Evolutionary conservation across 148 eudicot genomes (phyloP), one percentile per base, ranked within the genome.

Genomic region (Cornus suecica): DNA sequence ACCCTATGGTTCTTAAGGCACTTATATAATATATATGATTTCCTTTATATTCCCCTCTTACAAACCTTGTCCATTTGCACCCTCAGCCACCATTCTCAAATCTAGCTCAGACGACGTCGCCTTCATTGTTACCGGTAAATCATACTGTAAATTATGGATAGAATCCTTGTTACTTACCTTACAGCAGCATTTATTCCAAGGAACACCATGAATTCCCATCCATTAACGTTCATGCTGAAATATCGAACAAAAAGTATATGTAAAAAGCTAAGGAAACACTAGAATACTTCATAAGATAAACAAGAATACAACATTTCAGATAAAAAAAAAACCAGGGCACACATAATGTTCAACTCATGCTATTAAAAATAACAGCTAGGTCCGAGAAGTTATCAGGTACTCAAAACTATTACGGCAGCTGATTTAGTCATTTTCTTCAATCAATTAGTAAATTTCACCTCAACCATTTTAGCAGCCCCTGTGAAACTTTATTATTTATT

Each of bases 121-220:
- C n/a, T n/a, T n/a, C n/a, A n/a, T n/a, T n/a, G n/a, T n/a, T n/a
- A n/a, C n/a, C n/a, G n/a, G n/a, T n/a, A n/a, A n/a, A n/a, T n/a
- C n/a, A n/a, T n/a, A n/a, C n/a, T n/a, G n/a, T n/a, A n/a, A n/a
- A n/a, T n/a, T n/a, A n/a, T n/a, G n/a, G n/a, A n/a, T 60, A 48
- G 54, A 48, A 42, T 67, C 20, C 30, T n/a, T 32, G 66, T 16
- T n/a, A 18, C 24, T 84, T 79, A 90, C 97, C 97, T 89, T 79
- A 92, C 77, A 10, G 93, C 95, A 68, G 93, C 97, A 81, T 89
- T 92, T 82, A 92, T 78, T 31, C 93, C 97, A 13, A 92, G 85
- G 76, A 92, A 92, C 74, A 92, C 24, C 97, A 92, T 90, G 32
- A 77, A 74, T 73, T 90, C 89, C 73, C 84, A 82, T 11, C 95